These are phyloP conservation scores for Oryza punctata DNA, from an alignment of 176 grass and related monocot species.

Conservation along the genomic window DNA sequence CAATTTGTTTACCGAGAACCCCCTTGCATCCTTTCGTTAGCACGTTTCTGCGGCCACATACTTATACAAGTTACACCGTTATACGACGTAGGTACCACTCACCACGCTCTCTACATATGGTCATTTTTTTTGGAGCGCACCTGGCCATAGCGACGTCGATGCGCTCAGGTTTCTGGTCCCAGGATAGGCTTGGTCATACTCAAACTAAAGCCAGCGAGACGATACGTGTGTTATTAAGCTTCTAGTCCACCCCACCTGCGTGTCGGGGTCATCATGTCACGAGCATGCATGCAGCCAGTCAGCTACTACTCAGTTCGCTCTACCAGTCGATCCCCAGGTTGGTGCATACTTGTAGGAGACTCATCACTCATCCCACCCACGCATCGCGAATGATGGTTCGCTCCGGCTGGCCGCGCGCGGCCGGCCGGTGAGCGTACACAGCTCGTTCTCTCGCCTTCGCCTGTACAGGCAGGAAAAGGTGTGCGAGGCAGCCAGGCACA, in stretches of 20 bases:
- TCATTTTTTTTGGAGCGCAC: no score
- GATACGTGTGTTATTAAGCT: no score
- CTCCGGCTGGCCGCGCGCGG: not conserved
- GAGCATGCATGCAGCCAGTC: not conserved
- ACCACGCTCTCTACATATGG: no score
- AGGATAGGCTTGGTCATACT: not conserved
- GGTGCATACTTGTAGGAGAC: slow-evolving; percentile 21
- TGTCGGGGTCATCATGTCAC: slow-evolving; percentile 10
- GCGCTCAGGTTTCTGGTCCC: not conserved
- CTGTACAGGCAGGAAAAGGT: not conserved
- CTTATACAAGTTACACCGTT: no score
- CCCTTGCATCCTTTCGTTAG: not conserved
- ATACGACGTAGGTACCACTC: no score
- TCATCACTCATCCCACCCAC: not conserved
- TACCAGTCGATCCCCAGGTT: not conserved
- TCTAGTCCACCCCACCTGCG: not conserved
- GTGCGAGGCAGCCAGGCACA: no score
- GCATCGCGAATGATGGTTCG: slow-evolving; percentile 19
- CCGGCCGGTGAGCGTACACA: not conserved
- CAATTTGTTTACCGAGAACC: not conserved
- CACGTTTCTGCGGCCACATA: no score
- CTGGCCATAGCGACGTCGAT: no score
- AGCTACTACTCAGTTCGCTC: not conserved
- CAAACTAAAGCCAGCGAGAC: not conserved
- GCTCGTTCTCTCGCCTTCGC: no score